Evolutionary conservation across 164 flowering plant genomes (phyloP).

Genomic region (Brasenia schreberi): DNA sequence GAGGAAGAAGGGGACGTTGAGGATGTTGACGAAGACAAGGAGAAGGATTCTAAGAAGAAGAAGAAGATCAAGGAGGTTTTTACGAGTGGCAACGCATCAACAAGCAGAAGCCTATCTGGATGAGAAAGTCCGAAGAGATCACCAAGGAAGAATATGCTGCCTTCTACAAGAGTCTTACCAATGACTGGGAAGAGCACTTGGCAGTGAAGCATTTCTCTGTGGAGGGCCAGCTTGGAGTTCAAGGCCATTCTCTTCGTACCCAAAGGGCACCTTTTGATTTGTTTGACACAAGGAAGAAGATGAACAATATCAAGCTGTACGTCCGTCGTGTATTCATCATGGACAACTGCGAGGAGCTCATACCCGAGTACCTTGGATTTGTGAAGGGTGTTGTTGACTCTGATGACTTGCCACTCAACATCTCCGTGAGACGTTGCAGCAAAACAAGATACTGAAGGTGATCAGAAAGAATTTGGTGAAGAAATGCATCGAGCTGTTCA

Average conservation of each 20-base stretch:
- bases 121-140: not conserved
- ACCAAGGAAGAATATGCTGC: not conserved
- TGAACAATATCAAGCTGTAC: conserved; percentile 1
- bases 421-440: not conserved
- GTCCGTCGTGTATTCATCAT: conserved; percentile 1
- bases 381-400: conserved; percentile 3
- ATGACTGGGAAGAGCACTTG: not conserved
- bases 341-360: conserved; percentile 1
- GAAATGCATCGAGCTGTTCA: conserved; percentile 4
- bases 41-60: conserved; percentile 13
- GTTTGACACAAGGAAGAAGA: conserved; percentile 2
- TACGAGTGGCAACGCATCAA: conserved; percentile 44
- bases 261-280: not conserved
- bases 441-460: conserved; percentile 1
- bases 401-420: not conserved
- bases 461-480: conserved; percentile 2
- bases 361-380: not conserved
- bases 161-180: not conserved
- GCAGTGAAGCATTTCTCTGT: not conserved
- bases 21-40: conserved; percentile 43
- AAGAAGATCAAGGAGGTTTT: conserved; percentile 44
- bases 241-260: not conserved
- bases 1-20: conserved; percentile 39
- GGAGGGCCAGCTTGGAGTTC: conserved; percentile 1
- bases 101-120: conserved; percentile 18